Percentiles rank a stretch among this genome's conserved stretches.
These are phyloP conservation scores for Annulohypoxylon bovei DNA, from an alignment of 495 filamentous ascomycete genomes.

Conservation along the genomic window DNA sequence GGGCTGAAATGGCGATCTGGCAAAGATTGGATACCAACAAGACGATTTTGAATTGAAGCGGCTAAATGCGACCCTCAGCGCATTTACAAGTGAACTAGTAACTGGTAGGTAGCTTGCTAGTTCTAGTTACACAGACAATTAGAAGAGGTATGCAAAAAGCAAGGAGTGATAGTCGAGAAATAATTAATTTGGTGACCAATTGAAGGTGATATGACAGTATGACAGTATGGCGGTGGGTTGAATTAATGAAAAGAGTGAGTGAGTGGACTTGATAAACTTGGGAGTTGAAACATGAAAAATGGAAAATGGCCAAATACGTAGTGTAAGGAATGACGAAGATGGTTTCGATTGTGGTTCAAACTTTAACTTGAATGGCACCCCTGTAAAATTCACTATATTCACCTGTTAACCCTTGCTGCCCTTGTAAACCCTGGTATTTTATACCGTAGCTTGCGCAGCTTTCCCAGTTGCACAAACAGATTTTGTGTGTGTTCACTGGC, in stretches of 20 bases:
- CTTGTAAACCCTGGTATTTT: not conserved
- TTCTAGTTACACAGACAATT: not conserved
- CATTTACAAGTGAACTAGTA: constrained; percentile 5
- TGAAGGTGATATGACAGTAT: too few relatives aligned
- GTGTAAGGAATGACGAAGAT: constrained; percentile 39
- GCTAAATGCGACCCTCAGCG: constrained; percentile 43
- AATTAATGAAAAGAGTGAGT: constrained; percentile 2
- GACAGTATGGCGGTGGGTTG: too few relatives aligned
- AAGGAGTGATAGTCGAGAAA: constrained; percentile 1
- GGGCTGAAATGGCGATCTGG: constrained; percentile 35
- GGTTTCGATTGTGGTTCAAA: constrained; percentile 32
- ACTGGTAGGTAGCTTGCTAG: not conserved
- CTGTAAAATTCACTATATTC: not conserved
- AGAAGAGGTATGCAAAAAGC: constrained; percentile 12
- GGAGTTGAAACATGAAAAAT: constrained; percentile 28
- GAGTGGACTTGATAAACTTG: constrained; percentile 1
- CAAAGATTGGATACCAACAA: constrained; percentile 31
- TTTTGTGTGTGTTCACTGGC: not conserved
- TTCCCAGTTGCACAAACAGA: not conserved
- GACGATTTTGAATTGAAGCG: constrained; percentile 29
- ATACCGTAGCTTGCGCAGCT: not conserved
- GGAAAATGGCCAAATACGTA: not conserved
- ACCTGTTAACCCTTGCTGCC: not conserved
- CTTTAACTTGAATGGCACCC: constrained; percentile 23
- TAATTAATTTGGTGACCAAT: not conserved